A percentile compares a stretch with the other conserved stretches of the same genome.
Evolutionary conservation across 768 basidiomycete genomes (phyloP).

Genomic region (Xerocomellus amylosporus): DNA sequence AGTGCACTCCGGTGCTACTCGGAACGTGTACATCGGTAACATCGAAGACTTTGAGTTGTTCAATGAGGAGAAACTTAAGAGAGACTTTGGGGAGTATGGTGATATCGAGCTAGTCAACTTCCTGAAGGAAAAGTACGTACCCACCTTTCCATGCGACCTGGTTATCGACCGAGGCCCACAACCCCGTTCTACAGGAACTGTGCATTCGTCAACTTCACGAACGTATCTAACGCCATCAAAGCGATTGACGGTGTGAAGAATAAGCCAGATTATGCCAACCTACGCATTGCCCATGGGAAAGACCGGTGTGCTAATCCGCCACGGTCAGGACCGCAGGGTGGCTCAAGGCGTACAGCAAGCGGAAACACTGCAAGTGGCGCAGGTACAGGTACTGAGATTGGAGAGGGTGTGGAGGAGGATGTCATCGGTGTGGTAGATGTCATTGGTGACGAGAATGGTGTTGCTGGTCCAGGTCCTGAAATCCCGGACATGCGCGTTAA

Average conservation of each 20-base stretch:
- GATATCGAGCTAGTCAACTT: constrained; percentile 98
- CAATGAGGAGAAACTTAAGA: constrained; percentile 83
- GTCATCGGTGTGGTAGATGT: constrained; percentile 18
- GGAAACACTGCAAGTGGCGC: constrained; percentile 33
- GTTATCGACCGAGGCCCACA: background rate
- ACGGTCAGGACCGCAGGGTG: constrained; percentile 76
- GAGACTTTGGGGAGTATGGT: constrained; percentile 94
- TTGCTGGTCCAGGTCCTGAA: constrained; percentile 26
- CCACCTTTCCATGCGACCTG: constrained; percentile 26
- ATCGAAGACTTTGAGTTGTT: constrained; percentile 95
- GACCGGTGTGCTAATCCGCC: constrained; percentile 94
- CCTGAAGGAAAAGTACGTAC: constrained; percentile 83
- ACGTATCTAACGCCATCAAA: constrained; percentile 93
- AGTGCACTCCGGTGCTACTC: constrained; percentile 88
- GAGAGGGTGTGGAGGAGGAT: constrained; percentile 26
- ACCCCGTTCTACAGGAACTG: constrained; percentile 62
- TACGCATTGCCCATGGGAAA: constrained; percentile 93
- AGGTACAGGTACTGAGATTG: constrained; percentile 15
- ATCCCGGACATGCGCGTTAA: constrained; percentile 47
- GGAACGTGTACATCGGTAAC: constrained; percentile 95
- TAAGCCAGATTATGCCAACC: constrained; percentile 83
- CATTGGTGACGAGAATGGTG: constrained; percentile 25
- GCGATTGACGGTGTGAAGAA: constrained; percentile 95
- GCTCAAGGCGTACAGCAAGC: constrained; percentile 47
- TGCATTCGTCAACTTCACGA: constrained; percentile 94